Percentiles rank a stretch among this genome's conserved stretches.
Conservation (phyloP, 2,329 filamentous ascomycete species). For the Apiospora arundinis region DNA sequence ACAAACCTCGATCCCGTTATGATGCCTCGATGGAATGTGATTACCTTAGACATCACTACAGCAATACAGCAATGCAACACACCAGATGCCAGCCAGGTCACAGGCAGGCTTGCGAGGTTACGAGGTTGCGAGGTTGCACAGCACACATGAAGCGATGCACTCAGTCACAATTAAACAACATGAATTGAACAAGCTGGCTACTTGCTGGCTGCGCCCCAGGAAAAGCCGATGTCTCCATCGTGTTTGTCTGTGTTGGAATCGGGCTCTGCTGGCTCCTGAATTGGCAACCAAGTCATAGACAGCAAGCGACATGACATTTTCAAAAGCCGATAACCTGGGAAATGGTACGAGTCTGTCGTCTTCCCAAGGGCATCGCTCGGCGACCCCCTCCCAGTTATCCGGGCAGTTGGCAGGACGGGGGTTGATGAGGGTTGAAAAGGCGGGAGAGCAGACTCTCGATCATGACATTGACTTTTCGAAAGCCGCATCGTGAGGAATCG, state of each 20-base stretch:
- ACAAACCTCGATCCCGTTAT: conserved; percentile 3
- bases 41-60: not conserved
- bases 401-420: not conserved
- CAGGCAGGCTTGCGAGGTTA: too few relatives aligned
- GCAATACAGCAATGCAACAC: not conserved
- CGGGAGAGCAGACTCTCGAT: conserved; percentile 2
- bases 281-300: not conserved
- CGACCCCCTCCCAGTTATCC: not conserved
- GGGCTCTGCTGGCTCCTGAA: not conserved
- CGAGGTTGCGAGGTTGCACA: too few relatives aligned
- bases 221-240: not conserved
- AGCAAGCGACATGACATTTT: conserved; percentile 4
- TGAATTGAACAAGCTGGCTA: too few relatives aligned
- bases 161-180: too few relatives aligned
- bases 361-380: not conserved
- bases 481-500: conserved; percentile 7
- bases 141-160: too few relatives aligned
- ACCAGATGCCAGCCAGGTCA: too few relatives aligned
- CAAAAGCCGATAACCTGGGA: conserved; percentile 2
- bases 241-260: not conserved
- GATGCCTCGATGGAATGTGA: conserved; percentile 1
- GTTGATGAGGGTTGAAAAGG: not conserved
- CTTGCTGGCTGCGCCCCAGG: not conserved
- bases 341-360: not conserved
- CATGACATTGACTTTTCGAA: conserved; percentile 3